Evolutionary conservation across 2,329 filamentous ascomycete species (phyloP), one percentile per base, ranked within the genome.

Genomic region (Microdochium nivale): DNA sequence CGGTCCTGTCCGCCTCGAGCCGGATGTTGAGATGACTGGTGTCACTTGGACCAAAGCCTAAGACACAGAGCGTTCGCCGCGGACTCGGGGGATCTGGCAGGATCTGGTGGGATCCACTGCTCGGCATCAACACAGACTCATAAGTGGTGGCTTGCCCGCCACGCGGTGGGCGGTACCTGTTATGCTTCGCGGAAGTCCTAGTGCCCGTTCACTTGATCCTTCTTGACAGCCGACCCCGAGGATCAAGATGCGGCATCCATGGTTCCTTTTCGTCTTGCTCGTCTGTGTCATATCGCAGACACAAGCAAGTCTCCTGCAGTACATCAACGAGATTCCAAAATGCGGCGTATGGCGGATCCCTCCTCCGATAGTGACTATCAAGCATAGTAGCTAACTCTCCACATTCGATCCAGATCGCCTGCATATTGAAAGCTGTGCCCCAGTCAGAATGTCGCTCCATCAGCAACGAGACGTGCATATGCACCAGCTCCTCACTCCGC

Each of bases 391-490:
- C 54, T 54, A 24, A 55, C 32, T 21, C 4, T 11, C 11, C 5
- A 30, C 27, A 21, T 19, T 44, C 4, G 3, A 43, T 3, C 16
- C 48, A 63, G 62, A 33, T 63, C 32, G 32, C 32, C 16, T 66
- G 63, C 40, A 55, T 61, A 9, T 19, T 56, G 9, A 51, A 55
- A 13, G 49, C 55, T 23, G 52, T 65, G 27, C 55, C 59, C 14
- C n/a, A 50, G 5, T 62, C 62, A n/a, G 55, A 55, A 9, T 66
- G 62, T 48, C 49, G 51, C 11, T 55, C 47, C 4, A 35, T 58
- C 30, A 49, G 52, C 21, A 64, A 65, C 47, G 52, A 56, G 35
- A 59, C 59, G 8, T 68, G 66, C 50, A 55, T 67, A 37, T 68
- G 66, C 46, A 58, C 49, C 32, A 58, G 64, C 43, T 32, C 52